Base-by-base conservation (phyloP, 2,329 filamentous ascomycete species). In the Beauveria scarabaeidicola region DNA sequence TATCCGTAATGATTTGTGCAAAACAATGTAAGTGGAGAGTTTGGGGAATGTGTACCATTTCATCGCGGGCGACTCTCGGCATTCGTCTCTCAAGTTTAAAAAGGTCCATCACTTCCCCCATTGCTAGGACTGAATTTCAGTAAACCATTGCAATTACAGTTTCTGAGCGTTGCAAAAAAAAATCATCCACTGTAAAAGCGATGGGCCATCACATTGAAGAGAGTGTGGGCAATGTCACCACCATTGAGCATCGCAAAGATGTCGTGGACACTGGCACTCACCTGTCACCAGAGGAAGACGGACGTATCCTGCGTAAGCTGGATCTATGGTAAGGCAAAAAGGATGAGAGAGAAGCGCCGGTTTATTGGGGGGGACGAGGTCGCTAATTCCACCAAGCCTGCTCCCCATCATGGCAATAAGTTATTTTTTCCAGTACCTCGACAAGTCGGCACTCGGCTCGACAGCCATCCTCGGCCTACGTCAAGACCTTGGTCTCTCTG, bases 351-450 rank as follows among this genome's bases (percentile, higher is more conserved):
- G 2, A 17, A 17, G 19, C 6, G 11, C 10, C 41, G 5, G 19
- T 21, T 19, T 11, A 21, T 27, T 9, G 8, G 6, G 5, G n/a
- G n/a, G n/a, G n/a, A n/a, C n/a, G n/a, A n/a, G n/a, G 21, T 41
- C 40, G 13, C 44, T 50, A n/a, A 19, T 27, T 29, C 32, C 21
- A 17, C 21, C 11, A 8, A 78, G 77, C 69, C 63, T 83, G 32
- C 77, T 86, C 69, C 84, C 77, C 5, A 61, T 77, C 61, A 76
- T 79, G 73, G 81, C 70, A 59, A 75, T 64, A 64, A 81, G 75
- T 1, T 86, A 86, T 65, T 77, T 81, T 15, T 70, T 85, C 6
- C 83, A 86, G 62, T 86, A 80, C 63, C 73, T 83, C 2, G 83
- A 86, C 70, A 86, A 86, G 67, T 80, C 79, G 0, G 78, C 77